A percentile compares a stretch with the other conserved stretches of the same genome.
Conservation (phyloP, 106 monocot genomes). For the Dioscorea alata region DNA sequence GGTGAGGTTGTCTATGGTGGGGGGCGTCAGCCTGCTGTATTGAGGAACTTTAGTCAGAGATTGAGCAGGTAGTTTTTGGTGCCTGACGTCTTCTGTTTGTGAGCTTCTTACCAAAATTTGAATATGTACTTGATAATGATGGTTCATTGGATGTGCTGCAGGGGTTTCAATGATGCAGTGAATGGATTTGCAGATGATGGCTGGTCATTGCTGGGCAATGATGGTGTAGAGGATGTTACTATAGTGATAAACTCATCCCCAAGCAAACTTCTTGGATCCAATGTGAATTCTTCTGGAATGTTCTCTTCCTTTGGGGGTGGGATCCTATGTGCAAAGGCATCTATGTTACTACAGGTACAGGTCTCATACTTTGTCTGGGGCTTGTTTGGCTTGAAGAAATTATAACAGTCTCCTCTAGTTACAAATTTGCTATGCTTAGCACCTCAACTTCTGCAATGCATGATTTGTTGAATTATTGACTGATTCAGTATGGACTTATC, state of each 20-base stretch:
- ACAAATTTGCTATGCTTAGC: too few relatives aligned
- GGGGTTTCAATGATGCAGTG: slow-evolving; percentile 82
- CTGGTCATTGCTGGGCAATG: slow-evolving; percentile 48
- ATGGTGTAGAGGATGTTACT: slow-evolving; percentile 69
- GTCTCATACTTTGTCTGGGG: not conserved
- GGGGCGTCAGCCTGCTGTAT: slow-evolving; percentile 68
- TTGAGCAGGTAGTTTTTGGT: slow-evolving; percentile 52
- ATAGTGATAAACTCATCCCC: slow-evolving; percentile 72
- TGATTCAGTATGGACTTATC: too few relatives aligned
- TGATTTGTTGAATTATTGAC: too few relatives aligned
- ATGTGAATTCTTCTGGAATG: slow-evolving; percentile 33
- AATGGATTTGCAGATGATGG: slow-evolving; percentile 65
- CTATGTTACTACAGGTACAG: slow-evolving; percentile 80
- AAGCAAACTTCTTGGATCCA: slow-evolving; percentile 54
- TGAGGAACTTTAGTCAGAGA: slow-evolving; percentile 79
- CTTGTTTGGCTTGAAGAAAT: not conserved
- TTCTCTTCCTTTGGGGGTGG: slow-evolving; percentile 56
- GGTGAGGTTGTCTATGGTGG: slow-evolving; percentile 69
- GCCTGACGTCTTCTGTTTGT: not conserved
- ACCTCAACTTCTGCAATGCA: too few relatives aligned
- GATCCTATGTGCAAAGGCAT: slow-evolving; percentile 91
- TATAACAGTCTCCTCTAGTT: not conserved
- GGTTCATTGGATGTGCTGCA: slow-evolving; percentile 15
- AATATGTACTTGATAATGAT: not conserved
- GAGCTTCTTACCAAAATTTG: too few relatives aligned